A percentile compares a stretch with the other conserved stretches of the same genome.
phyloP scores from a whole-genome alignment of 495 filamentous ascomycete genomes.

The Aspergillus baeticus region DNA sequence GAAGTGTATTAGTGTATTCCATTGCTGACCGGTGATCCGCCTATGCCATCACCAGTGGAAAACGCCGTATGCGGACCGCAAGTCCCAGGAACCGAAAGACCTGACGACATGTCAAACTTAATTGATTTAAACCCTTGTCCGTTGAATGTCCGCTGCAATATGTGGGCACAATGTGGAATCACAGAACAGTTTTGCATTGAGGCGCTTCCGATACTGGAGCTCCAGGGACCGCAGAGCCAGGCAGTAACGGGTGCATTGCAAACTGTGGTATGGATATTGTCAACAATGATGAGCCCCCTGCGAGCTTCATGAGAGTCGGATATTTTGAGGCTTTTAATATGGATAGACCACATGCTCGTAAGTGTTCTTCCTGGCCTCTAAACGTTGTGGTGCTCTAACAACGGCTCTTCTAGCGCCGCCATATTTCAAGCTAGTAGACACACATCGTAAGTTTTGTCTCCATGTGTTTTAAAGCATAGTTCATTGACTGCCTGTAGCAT shows the following conservation, averaged over 20 bases:
- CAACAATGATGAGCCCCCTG: constrained; percentile 17
- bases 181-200: constrained; percentile 44
- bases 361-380: too few species aligned
- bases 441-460: neutral
- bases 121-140: constrained; percentile 24
- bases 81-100: constrained; percentile 29
- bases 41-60: constrained; percentile 37
- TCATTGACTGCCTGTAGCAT: constrained; percentile 30
- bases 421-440: neutral
- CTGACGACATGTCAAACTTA: constrained; percentile 12
- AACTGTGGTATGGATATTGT: constrained; percentile 46
- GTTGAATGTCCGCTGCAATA: constrained; percentile 29
- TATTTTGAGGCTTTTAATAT: constrained; percentile 20
- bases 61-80: constrained; percentile 47
- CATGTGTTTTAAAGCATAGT: too few species aligned
- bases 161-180: constrained; percentile 34
- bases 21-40: constrained; percentile 38
- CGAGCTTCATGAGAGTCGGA: constrained; percentile 4
- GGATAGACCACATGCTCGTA: neutral
- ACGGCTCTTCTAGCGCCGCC: too few species aligned
- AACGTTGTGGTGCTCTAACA: neutral
- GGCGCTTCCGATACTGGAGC: constrained; percentile 21
- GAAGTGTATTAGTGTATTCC: too few species aligned
- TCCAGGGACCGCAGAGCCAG: constrained; percentile 33
- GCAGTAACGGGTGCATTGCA: constrained; percentile 44